Evolutionary conservation across 1,139 yeast genomes (phyloP), one percentile per base, ranked within the genome.

Genomic region (Yamadazyma songkhlaensis): DNA sequence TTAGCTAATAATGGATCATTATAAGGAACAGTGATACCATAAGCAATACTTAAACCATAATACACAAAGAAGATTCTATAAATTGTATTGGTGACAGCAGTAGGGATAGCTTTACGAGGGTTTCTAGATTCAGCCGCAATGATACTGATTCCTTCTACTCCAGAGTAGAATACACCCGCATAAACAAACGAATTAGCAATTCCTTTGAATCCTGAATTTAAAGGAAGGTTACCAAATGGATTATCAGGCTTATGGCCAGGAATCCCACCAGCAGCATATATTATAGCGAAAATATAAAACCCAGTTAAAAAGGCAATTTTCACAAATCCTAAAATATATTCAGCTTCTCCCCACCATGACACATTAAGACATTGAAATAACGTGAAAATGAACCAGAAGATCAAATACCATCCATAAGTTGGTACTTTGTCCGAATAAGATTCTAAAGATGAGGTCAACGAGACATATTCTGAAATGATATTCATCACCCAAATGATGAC

Each of bases 131-230:
- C 86, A 15, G 82, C 85, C 7, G 82, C 82, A 5, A 86, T 79
- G 41, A 81, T 63, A n/a, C 84, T 77, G 35, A 81, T 72, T 11
- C 78, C 66, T 53, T 81, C 87, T 4, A 81, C 72, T 29, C 87
- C 87, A 45, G 84, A 84, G 48, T 74, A 79, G 6, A 84, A 81
- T 52, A 78, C 80, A 12, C 83, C 71, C 2, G 87, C 83, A 25
- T 82, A 74, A 9, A 60, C 69, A 40, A 67, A 67, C 7, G 64
- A 57, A 13, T 53, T 54, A 26, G 67, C 65, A 44, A 67, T 65
- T 0, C 74, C 74, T 37, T 57, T 51, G 46, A 67, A 61, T 0
- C 72, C 72, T 43, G 59, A 44, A 14, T 67, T 72, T 44, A 65
- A 54, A 5, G 73, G 73, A 11, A 66, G 65, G 33, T 66, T 70